A percentile compares a stretch with the other conserved stretches of the same genome.
These are phyloP conservation scores for Colletotrichum sansevieriae DNA, from an alignment of 2,329 filamentous ascomycete species.

Conservation along the genomic window DNA sequence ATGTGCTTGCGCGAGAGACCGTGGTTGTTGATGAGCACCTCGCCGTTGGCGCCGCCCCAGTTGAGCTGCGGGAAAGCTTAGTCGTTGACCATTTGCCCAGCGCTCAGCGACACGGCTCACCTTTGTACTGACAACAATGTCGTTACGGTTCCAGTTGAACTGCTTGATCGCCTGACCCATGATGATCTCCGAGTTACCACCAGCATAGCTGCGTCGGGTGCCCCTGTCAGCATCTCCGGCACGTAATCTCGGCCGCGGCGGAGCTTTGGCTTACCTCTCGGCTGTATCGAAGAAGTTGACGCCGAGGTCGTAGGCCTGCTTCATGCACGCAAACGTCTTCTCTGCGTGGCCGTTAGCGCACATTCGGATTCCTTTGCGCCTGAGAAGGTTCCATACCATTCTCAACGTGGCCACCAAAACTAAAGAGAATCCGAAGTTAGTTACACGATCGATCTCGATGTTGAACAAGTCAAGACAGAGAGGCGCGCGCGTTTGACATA, in stretches of 20 bases:
- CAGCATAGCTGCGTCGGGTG: slow-evolving; percentile 58
- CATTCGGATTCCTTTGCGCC: not conserved
- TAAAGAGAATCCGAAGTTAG: slow-evolving; percentile 34
- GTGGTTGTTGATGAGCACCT: slow-evolving; percentile 71
- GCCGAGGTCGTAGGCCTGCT: slow-evolving; percentile 70
- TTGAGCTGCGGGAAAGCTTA: slow-evolving; percentile 60
- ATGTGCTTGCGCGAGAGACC: slow-evolving; percentile 73
- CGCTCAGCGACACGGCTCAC: slow-evolving; percentile 46
- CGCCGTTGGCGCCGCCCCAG: slow-evolving; percentile 72
- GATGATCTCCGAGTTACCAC: slow-evolving; percentile 73
- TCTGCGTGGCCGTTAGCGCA: slow-evolving; percentile 52
- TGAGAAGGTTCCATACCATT: slow-evolving; percentile 44
- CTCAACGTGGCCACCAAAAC: slow-evolving; percentile 49
- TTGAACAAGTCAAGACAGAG: slow-evolving; percentile 48
- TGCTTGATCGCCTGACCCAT: slow-evolving; percentile 74
- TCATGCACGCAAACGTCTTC: slow-evolving; percentile 71
- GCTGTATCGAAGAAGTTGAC: slow-evolving; percentile 75
- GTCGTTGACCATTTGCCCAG: not conserved
- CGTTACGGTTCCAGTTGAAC: slow-evolving; percentile 71
- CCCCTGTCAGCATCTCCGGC: slow-evolving; percentile 46
- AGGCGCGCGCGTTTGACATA: slow-evolving; percentile 12
- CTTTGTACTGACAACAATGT: slow-evolving; percentile 70
- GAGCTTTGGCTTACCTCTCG: slow-evolving; percentile 53
- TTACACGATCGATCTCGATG: not conserved
- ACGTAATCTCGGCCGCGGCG: slow-evolving; percentile 3